A percentile compares a stretch with the other conserved stretches of the same genome.
Conservation (phyloP, 306 rosid genomes). For the Crataegus laevigata region DNA sequence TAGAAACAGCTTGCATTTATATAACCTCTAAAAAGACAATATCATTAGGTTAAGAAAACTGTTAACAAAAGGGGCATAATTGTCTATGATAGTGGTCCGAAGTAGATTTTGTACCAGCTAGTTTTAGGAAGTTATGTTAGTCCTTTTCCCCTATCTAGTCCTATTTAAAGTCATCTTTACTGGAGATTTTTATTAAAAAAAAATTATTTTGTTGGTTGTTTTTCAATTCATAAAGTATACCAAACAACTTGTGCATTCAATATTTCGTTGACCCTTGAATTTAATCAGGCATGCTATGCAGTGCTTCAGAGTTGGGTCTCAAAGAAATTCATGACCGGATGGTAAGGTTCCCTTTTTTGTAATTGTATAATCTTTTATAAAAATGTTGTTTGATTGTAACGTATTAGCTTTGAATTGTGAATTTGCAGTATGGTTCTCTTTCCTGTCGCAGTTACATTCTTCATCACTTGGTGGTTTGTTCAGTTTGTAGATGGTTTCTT, state of each 20-base stretch:
- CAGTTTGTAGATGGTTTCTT: conserved; percentile 42
- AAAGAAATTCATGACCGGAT: conserved; percentile 49
- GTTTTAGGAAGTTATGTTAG: background rate
- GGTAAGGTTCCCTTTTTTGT: too few species aligned
- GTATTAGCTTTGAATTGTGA: background rate
- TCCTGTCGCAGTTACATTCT: conserved; percentile 46
- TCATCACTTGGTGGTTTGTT: conserved; percentile 46
- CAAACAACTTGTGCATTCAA: background rate
- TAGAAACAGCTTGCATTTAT: background rate
- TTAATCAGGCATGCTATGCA: conserved; percentile 44
- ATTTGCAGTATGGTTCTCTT: conserved; percentile 43
- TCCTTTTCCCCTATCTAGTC: background rate
- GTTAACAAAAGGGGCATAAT: background rate
- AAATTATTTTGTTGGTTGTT: background rate
- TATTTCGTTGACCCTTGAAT: background rate
- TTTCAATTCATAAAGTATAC: background rate
- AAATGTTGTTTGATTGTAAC: background rate
- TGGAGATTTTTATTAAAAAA: background rate
- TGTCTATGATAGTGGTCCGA: background rate
- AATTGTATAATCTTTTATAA: background rate
- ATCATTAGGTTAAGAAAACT: background rate
- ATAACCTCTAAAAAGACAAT: background rate
- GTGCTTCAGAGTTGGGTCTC: conserved; percentile 50
- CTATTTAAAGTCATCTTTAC: background rate
- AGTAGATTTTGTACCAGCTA: background rate